Evolutionary conservation across 2,329 filamentous ascomycete species (phyloP), one percentile per base, ranked within the genome.

Genomic region (Trichoderma breve): DNA sequence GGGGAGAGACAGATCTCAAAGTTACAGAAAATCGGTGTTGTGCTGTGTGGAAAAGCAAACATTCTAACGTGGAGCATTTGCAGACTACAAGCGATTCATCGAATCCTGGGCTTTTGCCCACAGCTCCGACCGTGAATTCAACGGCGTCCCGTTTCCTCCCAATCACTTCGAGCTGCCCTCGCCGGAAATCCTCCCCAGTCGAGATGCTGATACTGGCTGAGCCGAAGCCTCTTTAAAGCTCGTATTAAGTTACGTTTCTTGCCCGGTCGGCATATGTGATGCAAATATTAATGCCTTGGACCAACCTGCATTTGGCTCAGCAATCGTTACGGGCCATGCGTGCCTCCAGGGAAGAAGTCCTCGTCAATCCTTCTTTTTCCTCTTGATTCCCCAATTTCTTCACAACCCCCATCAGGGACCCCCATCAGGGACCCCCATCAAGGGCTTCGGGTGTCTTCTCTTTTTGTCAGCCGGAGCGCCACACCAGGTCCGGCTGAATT

Each of bases 161-260:
- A 82, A 84, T 74, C 83, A 82, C 62, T 81, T 85, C 70, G 84
- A 86, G 76, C 76, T 86, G 11, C 83, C 84, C 6, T 85, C 85
- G 51, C 84, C 84, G 15, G 81, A 85, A 68, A 82, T 86, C n/a
- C 77, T 78, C 34, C 78, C 83, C 58, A 77, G 76, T 9, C 75
- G 76, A 32, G 32, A 30, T 39, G 18, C 47, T 12, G 58, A 58
- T 26, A 36, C 39, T 18, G 72, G 63, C 53, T 71, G 70, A 71
- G 39, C 66, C 21, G 15, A 3, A 11, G 36, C 15, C 14, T 24
- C 15, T 15, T n/a, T 18, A 1, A 21, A 60, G 28, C 28, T 6
- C 8, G 47, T 9, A 43, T 8, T 12, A 6, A 58, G 15, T 47
- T 24, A 21, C n/a, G 9, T 21, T 30, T 24, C 34, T 24, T 51